Evolutionary conservation across 768 basidiomycete species (phyloP), one percentile per base, ranked within the genome.

Genomic region (Auricularia sp.): DNA sequence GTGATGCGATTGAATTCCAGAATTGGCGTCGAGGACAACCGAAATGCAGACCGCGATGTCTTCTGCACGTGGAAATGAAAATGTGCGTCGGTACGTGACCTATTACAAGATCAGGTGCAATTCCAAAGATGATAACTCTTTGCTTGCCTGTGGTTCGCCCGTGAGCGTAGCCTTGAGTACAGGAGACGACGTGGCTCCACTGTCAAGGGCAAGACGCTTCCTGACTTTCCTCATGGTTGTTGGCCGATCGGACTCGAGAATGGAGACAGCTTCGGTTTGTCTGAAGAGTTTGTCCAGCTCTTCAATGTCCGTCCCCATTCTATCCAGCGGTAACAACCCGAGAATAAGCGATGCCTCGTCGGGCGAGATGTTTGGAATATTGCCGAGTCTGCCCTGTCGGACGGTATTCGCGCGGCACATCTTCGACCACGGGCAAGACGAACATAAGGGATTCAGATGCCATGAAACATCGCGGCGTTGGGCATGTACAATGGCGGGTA

Each of bases 401-500:
- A 77, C 61, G 11, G 79, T 74, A 21, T 70, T 73, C 14, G 67
- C 53, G 66, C 72, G 72, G 64, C 81, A 82, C 23, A 74, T 74
- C 7, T 70, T 33, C 62, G 77, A 72, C 66, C 74, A 82, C 10
- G 74, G 75, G 65, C 82, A 83, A 3, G 74, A 73, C 18, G 74
- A 75, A 65, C 82, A 83, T 6, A 79, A 70, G 6, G 82, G 80
- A 43, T 83, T 83, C 56, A 79, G 77, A 68, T 82, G 81, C 81
- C 80, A 82, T 35, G 74, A 71, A 47, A 80, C 74, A 12, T 74
- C 67, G 16, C 75, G 72, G 10, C 68, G 69, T n/a, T 73, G 72
- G 3, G 70, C 65, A 3, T 70, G 70, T 10, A 83, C 68, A 12
- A 81, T 71, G 64, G 70, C 68, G 33, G 82, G 81, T 18, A 83